A percentile compares a stretch with the other conserved stretches of the same genome.
Conservation (phyloP, 306 rosid genomes). For the Inga leiocalycina region DNA sequence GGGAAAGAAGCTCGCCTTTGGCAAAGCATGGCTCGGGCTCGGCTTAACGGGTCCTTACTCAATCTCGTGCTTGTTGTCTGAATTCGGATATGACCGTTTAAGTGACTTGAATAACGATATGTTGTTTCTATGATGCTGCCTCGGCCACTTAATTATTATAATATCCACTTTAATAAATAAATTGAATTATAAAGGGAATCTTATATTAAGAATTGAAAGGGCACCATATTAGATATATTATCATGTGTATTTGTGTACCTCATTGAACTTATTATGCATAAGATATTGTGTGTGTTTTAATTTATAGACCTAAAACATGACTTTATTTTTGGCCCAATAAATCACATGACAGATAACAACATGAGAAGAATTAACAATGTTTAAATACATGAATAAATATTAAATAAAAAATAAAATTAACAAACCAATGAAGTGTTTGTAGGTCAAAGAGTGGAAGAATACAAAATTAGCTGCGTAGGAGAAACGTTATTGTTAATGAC, state of each 20-base stretch:
- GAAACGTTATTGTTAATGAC: no score
- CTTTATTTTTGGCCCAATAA: not conserved
- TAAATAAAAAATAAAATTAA: no score
- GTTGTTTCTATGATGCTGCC: not conserved
- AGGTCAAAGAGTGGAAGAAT: not conserved
- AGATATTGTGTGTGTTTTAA: not conserved
- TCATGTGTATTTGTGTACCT: no score
- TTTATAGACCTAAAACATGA: not conserved
- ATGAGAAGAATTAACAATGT: not conserved
- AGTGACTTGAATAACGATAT: not conserved
- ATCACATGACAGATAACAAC: not conserved
- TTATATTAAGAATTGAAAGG: no score
- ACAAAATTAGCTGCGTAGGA: no score
- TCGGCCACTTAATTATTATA: no score
- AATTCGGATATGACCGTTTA: not conserved
- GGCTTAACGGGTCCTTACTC: not conserved
- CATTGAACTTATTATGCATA: no score
- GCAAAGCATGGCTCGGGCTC: not conserved
- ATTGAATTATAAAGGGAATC: no score
- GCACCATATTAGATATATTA: no score
- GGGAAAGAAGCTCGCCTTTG: not conserved
- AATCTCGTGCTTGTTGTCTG: not conserved
- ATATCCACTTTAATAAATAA: no score
- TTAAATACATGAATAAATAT: not conserved
- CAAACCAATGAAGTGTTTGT: not conserved